Percentiles rank a stretch among this genome's conserved stretches.
phyloP scores from a whole-genome alignment of 202 grass and related monocot genomes.

The Hordeum pubiflorum region DNA sequence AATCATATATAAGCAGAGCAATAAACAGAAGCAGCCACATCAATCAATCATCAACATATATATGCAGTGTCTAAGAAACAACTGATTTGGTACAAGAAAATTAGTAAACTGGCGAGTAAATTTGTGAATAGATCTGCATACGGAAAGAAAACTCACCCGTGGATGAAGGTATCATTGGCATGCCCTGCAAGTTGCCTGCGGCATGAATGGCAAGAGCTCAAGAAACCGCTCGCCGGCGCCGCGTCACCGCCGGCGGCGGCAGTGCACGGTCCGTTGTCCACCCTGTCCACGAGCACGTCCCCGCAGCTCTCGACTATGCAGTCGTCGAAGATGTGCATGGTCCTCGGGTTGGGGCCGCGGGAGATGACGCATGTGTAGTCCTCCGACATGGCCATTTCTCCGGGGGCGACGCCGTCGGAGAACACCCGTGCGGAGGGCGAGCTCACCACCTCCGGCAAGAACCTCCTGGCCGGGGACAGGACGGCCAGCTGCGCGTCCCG shows the following conservation, averaged over 20 bases:
- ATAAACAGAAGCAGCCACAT: not conserved
- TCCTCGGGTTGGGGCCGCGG: constrained; percentile 81
- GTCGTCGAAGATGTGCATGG: constrained; percentile 90
- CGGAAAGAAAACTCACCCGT: constrained; percentile 36
- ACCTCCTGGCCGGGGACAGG: constrained; percentile 60
- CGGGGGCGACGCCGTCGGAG: constrained; percentile 32
- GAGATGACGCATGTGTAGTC: constrained; percentile 99
- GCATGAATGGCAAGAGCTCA: constrained; percentile 67
- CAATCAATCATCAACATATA: not conserved
- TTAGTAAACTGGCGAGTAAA: not conserved
- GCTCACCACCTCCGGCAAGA: constrained; percentile 34
- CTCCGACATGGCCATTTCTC: constrained; percentile 61
- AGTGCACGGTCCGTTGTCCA: not conserved
- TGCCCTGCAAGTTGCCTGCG: constrained; percentile 44
- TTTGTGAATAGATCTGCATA: not conserved
- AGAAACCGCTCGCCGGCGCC: constrained; percentile 25
- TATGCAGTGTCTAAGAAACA: not conserved
- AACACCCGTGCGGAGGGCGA: constrained; percentile 38
- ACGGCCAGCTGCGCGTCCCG: constrained; percentile 55
- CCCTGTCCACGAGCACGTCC: constrained; percentile 18
- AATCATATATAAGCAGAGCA: not conserved
- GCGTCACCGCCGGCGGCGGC: not conserved
- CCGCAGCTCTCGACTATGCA: constrained; percentile 61
- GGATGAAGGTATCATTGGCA: constrained; percentile 52
- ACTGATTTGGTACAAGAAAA: not conserved